These are phyloP conservation scores for Cucurbitaria berberidis DNA, from an alignment of 2,329 filamentous ascomycete genomes.

Conservation along the genomic window DNA sequence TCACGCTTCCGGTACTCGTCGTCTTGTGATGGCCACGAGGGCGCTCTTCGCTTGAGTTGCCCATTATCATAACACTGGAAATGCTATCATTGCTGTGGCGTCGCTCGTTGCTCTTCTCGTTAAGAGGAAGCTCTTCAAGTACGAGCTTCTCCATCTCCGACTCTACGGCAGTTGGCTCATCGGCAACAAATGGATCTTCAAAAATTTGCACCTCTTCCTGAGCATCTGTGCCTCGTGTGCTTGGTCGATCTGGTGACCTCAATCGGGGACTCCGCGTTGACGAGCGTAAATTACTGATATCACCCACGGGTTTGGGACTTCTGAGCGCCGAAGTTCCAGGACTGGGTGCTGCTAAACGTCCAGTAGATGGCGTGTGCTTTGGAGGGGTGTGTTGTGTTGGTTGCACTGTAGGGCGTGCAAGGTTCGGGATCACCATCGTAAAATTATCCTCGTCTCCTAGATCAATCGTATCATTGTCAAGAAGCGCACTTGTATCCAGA, in stretches of 20 bases:
- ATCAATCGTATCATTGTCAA: constrained; percentile 49
- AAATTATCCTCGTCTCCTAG: constrained; percentile 56
- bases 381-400: constrained; percentile 41
- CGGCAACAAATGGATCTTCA: constrained; percentile 58
- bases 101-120: constrained; percentile 52
- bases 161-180: constrained; percentile 32
- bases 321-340: constrained; percentile 33
- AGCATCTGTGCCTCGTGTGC: constrained; percentile 38
- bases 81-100: constrained; percentile 39
- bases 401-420: constrained; percentile 38
- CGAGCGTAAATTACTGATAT: constrained; percentile 15
- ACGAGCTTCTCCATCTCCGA: constrained; percentile 52
- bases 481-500: constrained; percentile 47
- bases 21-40: constrained; percentile 46
- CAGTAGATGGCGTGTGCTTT: constrained; percentile 32
- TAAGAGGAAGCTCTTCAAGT: constrained; percentile 59
- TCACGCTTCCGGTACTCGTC: constrained; percentile 44
- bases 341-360: constrained; percentile 35
- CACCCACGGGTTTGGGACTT: constrained; percentile 40
- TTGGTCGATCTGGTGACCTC: constrained; percentile 43
- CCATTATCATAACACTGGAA: constrained; percentile 36
- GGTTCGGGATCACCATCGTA: constrained; percentile 58
- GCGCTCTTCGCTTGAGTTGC: constrained; percentile 31
- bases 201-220: constrained; percentile 58
- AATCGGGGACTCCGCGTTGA: constrained; percentile 40